Conservation (phyloP, 169 alveolate species). For the Theileria annulata region DNA sequence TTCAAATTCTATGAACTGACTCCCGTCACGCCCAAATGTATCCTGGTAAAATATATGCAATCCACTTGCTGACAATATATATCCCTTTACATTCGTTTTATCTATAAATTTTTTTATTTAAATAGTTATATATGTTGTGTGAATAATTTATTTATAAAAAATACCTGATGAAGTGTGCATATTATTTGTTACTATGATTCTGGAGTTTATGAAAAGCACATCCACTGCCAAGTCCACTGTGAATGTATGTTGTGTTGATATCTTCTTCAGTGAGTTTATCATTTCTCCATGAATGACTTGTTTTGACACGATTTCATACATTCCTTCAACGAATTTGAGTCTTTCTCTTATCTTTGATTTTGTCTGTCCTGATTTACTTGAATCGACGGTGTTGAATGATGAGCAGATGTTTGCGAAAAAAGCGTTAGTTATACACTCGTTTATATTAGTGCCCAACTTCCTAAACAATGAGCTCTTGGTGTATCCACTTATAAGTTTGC, state of each 20-base stretch:
- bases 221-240: constrained; percentile 56
- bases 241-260: constrained; percentile 26
- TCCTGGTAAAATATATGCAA: constrained; percentile 47
- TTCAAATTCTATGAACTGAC: constrained; percentile 57
- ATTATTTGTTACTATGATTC: constrained; percentile 26
- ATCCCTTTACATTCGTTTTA: constrained; percentile 38
- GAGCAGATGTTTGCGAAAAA: constrained; percentile 51
- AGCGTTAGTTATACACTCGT: constrained; percentile 57
- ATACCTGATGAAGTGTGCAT: constrained; percentile 24
- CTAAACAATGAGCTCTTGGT: constrained; percentile 15
- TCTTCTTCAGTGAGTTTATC: constrained; percentile 49
- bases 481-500: constrained; percentile 33
- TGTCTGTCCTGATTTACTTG: background rate
- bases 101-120: background rate
- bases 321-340: constrained; percentile 57
- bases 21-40: constrained; percentile 61
- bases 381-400: constrained; percentile 19
- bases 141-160: background rate
- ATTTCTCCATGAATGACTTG: constrained; percentile 38
- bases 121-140: background rate
- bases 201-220: constrained; percentile 32
- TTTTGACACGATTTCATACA: constrained; percentile 59
- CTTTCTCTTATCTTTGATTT: constrained; percentile 45
- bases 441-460: constrained; percentile 22
- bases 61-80: constrained; percentile 34